A percentile compares a stretch with the other conserved stretches of the same genome.
phyloP scores from a whole-genome alignment of 441 rosid species.

The Gossypium davidsonii region DNA sequence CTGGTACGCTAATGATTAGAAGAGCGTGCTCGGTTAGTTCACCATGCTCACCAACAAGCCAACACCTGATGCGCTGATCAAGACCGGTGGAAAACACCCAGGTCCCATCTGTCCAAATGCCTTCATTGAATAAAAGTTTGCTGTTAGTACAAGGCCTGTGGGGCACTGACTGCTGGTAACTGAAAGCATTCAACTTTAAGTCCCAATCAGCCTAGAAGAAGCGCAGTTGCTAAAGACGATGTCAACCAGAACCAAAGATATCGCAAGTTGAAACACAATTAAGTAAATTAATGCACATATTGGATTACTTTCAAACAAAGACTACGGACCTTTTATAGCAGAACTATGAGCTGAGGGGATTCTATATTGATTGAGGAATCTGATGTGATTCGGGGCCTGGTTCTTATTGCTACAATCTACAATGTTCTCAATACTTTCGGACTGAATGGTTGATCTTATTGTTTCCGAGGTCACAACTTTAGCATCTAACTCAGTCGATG shows the following conservation, averaged over 20 bases:
- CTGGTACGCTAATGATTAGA: conserved; percentile 69
- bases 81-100: conserved; percentile 96
- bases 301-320: too few species aligned
- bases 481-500: conserved; percentile 17
- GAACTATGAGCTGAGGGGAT: conserved; percentile 77
- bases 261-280: too few species aligned
- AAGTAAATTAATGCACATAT: too few species aligned
- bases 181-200: not conserved
- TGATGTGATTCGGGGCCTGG: conserved; percentile 34
- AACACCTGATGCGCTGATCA: conserved; percentile 92
- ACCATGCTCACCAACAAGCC: conserved; percentile 46
- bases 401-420: conserved; percentile 17
- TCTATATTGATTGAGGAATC: conserved; percentile 36
- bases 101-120: conserved; percentile 79
- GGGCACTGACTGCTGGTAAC: not conserved
- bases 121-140: conserved; percentile 33
- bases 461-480: conserved; percentile 15
- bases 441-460: conserved; percentile 15
- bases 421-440: conserved; percentile 18
- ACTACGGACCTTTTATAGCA: conserved; percentile 68
- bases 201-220: not conserved
- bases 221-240: not conserved
- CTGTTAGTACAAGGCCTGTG: conserved; percentile 16
- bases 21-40: conserved; percentile 27
- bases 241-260: not conserved